Evolutionary conservation across 805 yeast genomes (phyloP), one percentile per base, ranked within the genome.

Genomic region (Pichia pseudocactophila): DNA sequence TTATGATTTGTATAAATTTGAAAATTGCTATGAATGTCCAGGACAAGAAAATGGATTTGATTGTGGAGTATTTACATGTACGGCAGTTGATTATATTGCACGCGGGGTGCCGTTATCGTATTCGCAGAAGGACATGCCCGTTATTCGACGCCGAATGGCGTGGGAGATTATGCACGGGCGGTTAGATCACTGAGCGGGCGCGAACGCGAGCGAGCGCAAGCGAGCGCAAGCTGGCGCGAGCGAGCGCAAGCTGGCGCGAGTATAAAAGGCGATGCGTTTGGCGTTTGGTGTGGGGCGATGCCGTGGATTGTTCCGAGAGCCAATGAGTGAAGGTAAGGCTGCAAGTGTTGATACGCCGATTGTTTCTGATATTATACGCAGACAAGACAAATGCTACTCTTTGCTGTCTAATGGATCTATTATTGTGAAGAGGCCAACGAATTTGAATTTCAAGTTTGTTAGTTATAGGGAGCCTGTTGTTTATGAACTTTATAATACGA

Each of bases 1-100:
- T 39, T 63, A 51, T 37, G 44, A 50, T n/a, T 41, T 37, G 2
- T 64, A 58, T 40, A 54, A 51, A 26, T 45, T 50, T 19, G 44
- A 49, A 25, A 56, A 48, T 16, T 38, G 54, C 16, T 51, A 56
- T 43, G 53, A 52, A 31, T 46, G 89, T 34, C 97, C 98, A 1
- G 85, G 81, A 50, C 98, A 92, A 58, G 66, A 70, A 22, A 92
- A 92, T 56, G 97, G 97, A 0, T 85, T 59, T 51, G 98, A 92
- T 61, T 92, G 98, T 66, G 98, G 98, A 7, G 95, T 90, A 2
- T 92, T 89, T 56, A 74, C 94, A 2, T 82, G 97, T 59, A 76
- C 88, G 42, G 81, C 79, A 37, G 85, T 84, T 1, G 73, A 77
- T 37, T 79, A 71, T 36, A 52, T 86, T 34, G 63, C 89, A 0